A percentile compares a stretch with the other conserved stretches of the same genome.
phyloP scores from a whole-genome alignment of 2,329 filamentous ascomycete genomes.

The Echinosphaeria canescens region DNA sequence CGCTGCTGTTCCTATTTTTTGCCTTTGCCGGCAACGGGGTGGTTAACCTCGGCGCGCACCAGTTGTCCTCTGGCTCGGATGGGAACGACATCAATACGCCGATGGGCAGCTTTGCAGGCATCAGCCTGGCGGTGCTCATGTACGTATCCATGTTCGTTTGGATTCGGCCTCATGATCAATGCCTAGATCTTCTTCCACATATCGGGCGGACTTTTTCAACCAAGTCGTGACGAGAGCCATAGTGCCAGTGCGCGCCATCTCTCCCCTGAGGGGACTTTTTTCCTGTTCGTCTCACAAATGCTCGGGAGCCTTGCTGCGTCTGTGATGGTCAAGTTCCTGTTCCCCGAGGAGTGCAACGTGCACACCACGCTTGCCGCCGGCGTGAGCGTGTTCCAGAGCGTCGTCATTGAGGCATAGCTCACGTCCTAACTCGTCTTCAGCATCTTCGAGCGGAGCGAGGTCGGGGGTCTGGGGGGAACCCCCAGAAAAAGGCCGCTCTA shows the following conservation, averaged over 20 bases:
- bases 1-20: constrained; percentile 19
- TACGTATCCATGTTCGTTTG: constrained; percentile 18
- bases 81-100: constrained; percentile 1
- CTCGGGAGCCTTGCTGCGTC: constrained; percentile 29
- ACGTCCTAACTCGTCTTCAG: constrained; percentile 35
- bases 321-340: constrained; percentile 27
- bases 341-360: constrained; percentile 25
- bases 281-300: constrained; percentile 28
- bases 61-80: too few species aligned
- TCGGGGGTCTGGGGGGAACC: too few species aligned
- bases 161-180: constrained; percentile 20
- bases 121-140: constrained; percentile 9
- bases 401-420: constrained; percentile 40
- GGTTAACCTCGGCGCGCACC: constrained; percentile 6
- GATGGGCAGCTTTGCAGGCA: constrained; percentile 1
- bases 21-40: constrained; percentile 13
- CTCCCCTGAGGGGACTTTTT: constrained; percentile 18
- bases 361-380: constrained; percentile 21
- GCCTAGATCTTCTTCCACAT: constrained; percentile 27
- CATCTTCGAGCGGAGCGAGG: constrained; percentile 40
- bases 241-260: constrained; percentile 23
- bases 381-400: constrained; percentile 23
- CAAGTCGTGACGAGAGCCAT: constrained; percentile 26
- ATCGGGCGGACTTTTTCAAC: constrained; percentile 18
- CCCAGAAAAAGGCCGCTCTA: too few species aligned